Evolutionary conservation across 148 eudicot species (phyloP).

Genomic region (Drosera capensis): DNA sequence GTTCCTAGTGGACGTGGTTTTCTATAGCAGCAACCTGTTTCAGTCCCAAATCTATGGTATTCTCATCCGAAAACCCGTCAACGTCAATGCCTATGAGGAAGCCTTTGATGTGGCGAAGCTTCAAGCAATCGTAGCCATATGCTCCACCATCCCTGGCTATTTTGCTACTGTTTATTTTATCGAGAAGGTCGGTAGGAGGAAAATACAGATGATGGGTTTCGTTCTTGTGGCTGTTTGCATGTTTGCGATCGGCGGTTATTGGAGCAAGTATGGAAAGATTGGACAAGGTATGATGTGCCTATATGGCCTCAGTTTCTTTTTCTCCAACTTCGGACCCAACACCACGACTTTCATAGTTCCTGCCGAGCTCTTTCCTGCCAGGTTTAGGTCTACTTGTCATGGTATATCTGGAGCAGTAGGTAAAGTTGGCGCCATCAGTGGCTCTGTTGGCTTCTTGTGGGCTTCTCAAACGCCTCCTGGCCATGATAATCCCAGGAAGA

Average conservation of each 20-base stretch:
- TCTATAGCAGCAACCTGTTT: constrained; percentile 44
- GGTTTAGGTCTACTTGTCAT: constrained; percentile 47
- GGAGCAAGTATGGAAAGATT: neutral
- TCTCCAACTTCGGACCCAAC: constrained; percentile 57
- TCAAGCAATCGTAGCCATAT: constrained; percentile 34
- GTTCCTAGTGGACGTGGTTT: constrained; percentile 40
- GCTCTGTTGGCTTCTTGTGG: constrained; percentile 34
- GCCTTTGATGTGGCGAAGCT: constrained; percentile 24
- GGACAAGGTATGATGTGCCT: constrained; percentile 22
- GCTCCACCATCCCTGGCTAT: constrained; percentile 52
- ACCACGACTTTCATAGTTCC: constrained; percentile 53
- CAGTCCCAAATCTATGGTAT: constrained; percentile 20
- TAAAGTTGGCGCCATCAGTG: constrained; percentile 41
- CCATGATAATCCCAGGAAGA: constrained; percentile 1
- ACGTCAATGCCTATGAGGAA: constrained; percentile 15
- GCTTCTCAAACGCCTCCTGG: constrained; percentile 9
- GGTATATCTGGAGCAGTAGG: constrained; percentile 47
- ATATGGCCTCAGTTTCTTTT: constrained; percentile 43
- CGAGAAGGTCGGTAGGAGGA: constrained; percentile 39
- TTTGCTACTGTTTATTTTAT: constrained; percentile 35
- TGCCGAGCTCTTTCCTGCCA: constrained; percentile 56
- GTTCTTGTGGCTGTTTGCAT: constrained; percentile 20
- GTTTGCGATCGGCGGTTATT: constrained; percentile 16
- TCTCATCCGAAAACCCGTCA: neutral
- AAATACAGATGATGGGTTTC: constrained; percentile 42